Percentiles rank a stretch among this genome's conserved stretches.
phyloP scores from a whole-genome alignment of 306 rosid species.

The Cucumis cinereus region DNA sequence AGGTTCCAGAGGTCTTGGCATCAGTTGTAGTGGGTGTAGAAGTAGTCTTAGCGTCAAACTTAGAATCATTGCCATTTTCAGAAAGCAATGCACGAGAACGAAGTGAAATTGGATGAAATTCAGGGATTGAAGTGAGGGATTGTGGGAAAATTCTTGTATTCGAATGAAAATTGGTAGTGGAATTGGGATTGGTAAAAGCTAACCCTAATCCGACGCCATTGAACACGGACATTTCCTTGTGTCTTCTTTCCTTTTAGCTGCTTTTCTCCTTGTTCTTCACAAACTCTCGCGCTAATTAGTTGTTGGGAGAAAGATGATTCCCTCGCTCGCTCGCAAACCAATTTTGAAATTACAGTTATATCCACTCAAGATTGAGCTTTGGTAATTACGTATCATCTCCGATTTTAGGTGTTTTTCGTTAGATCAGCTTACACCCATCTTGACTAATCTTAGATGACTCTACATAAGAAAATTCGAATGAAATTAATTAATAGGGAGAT shows the following conservation, averaged over 20 bases:
- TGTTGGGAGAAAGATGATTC: neutral
- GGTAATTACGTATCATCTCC: too few relatives aligned
- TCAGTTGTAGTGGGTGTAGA: neutral
- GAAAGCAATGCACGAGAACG: conserved; percentile 3
- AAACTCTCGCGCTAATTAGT: neutral
- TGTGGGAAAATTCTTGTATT: neutral
- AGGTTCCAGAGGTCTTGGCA: conserved; percentile 53
- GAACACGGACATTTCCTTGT: neutral
- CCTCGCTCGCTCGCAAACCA: neutral
- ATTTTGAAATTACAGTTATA: neutral
- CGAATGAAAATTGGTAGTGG: neutral
- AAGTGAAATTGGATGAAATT: neutral
- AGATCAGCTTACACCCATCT: too few relatives aligned
- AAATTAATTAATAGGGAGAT: too few relatives aligned
- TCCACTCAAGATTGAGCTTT: neutral
- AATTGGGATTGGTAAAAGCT: neutral
- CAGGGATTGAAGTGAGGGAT: neutral
- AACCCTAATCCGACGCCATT: neutral
- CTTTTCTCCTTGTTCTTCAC: neutral
- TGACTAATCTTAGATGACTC: too few relatives aligned
- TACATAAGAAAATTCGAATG: too few relatives aligned
- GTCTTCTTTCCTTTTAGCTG: neutral
- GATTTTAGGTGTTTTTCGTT: too few relatives aligned
- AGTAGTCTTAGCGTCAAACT: neutral
- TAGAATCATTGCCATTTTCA: neutral